Conservation (phyloP, 1,139 yeast genomes). For the Pneumocystis oryctolagi region DNA sequence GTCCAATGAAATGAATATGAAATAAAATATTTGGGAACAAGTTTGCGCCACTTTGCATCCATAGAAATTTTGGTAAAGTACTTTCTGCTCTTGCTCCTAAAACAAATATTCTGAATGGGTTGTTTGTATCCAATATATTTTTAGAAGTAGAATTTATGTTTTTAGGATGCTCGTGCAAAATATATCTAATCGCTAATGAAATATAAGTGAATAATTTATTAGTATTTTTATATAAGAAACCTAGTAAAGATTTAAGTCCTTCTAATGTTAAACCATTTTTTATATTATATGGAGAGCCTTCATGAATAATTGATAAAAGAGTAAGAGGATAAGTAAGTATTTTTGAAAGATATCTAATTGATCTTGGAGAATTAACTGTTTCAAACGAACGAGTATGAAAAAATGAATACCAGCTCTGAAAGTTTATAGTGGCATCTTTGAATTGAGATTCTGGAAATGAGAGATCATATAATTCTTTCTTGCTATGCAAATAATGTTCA, state of each 20-base stretch:
- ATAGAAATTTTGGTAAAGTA: conserved; percentile 82
- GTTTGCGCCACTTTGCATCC: conserved; percentile 75
- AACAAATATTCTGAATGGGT: conserved; percentile 79
- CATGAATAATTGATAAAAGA: conserved; percentile 68
- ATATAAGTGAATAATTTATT: not conserved
- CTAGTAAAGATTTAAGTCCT: conserved; percentile 62
- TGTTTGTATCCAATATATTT: conserved; percentile 32
- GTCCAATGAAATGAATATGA: conserved; percentile 86
- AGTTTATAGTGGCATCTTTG: conserved; percentile 60
- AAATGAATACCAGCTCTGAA: conserved; percentile 80
- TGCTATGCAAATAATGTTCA: conserved; percentile 89
- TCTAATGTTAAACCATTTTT: conserved; percentile 71
- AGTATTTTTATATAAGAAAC: conserved; percentile 28
- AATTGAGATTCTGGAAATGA: conserved; percentile 66
- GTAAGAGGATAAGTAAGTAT: conserved; percentile 88
- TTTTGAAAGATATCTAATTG: conserved; percentile 87
- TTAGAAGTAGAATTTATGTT: conserved; percentile 35
- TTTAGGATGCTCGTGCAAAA: conserved; percentile 41
- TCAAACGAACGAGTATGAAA: conserved; percentile 84
- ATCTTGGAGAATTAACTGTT: conserved; percentile 95
- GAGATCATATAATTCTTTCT: conserved; percentile 87
- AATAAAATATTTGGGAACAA: conserved; percentile 69
- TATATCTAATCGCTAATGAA: not conserved
- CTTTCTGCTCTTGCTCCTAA: conserved; percentile 90
- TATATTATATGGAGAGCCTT: conserved; percentile 66